Percentiles rank a stretch among this genome's conserved stretches.
Evolutionary conservation across 169 alveolate species (phyloP).

Genomic region (Toxoplasma gondii): DNA sequence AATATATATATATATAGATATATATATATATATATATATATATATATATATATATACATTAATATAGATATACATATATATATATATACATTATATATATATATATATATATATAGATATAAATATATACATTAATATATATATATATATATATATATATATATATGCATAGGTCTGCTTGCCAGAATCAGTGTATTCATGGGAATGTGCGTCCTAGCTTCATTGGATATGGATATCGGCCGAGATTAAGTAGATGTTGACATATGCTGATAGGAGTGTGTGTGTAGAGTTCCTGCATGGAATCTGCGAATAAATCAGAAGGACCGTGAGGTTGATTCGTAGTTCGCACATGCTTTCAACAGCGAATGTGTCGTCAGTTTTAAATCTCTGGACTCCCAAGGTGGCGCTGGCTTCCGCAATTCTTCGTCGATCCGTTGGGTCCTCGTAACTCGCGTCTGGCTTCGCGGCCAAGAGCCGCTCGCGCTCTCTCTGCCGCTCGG

Average conservation of each 20-base stretch:
- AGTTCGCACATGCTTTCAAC: neutral
- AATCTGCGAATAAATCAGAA: neutral
- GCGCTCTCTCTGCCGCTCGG: neutral
- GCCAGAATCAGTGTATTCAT: neutral
- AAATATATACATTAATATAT: too few species aligned
- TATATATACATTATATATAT: too few species aligned
- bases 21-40: too few species aligned
- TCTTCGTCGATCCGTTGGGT: neutral
- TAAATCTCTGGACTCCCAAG: neutral
- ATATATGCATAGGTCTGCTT: neutral
- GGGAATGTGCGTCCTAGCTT: neutral
- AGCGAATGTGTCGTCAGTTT: constrained; percentile 21
- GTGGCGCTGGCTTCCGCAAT: neutral
- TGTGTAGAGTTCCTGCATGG: too few species aligned
- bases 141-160: too few species aligned
- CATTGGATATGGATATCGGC: neutral
- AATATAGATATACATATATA: too few species aligned
- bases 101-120: too few species aligned
- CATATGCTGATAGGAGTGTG: neutral
- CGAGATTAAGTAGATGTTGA: neutral
- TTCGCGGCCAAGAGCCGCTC: constrained; percentile 1
- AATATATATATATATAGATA: too few species aligned
- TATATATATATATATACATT: too few species aligned
- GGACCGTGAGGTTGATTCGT: neutral
- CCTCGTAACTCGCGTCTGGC: neutral